phyloP scores from a whole-genome alignment of 441 rosid species.

The Populus hybrid region DNA sequence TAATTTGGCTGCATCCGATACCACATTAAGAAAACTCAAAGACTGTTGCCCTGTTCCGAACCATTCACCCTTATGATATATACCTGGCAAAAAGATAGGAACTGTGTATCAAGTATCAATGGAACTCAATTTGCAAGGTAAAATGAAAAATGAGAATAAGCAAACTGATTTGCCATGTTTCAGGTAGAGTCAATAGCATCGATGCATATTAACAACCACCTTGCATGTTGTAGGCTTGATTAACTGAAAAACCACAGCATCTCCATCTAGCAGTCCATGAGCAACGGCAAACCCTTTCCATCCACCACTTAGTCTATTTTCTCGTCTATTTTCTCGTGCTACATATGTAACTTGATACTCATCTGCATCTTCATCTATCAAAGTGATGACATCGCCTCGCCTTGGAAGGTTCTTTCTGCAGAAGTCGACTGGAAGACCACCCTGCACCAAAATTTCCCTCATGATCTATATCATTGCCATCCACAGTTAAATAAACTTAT shows the following conservation, averaged over 20 bases:
- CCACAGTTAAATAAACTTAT: not conserved
- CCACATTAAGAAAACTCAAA: not conserved
- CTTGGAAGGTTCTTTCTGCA: conserved; percentile 47
- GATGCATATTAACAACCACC: conserved; percentile 30
- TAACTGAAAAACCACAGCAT: conserved; percentile 62
- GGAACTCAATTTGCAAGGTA: not conserved
- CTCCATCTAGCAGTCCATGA: conserved; percentile 67
- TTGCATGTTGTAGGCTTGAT: conserved; percentile 43
- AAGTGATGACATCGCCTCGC: conserved; percentile 42
- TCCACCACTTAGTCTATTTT: conserved; percentile 72
- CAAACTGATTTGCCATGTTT: not conserved
- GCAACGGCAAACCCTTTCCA: conserved; percentile 71
- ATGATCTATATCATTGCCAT: not conserved
- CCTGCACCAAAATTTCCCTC: conserved; percentile 27
- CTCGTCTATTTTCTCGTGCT: conserved; percentile 51
- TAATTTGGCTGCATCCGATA: not conserved
- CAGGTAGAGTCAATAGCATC: not conserved
- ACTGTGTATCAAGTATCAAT: not conserved
- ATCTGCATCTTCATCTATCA: conserved; percentile 53
- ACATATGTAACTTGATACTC: conserved; percentile 48
- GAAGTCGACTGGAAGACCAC: conserved; percentile 49
- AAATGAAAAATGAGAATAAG: not conserved
- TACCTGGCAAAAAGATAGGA: conserved; percentile 33
- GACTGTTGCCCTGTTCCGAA: conserved; percentile 20
- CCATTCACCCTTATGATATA: conserved; percentile 46